Evolutionary conservation across 1,139 yeast species (phyloP), one percentile per base, ranked within the genome.

Genomic region (Debaryomyces subglobosus): DNA sequence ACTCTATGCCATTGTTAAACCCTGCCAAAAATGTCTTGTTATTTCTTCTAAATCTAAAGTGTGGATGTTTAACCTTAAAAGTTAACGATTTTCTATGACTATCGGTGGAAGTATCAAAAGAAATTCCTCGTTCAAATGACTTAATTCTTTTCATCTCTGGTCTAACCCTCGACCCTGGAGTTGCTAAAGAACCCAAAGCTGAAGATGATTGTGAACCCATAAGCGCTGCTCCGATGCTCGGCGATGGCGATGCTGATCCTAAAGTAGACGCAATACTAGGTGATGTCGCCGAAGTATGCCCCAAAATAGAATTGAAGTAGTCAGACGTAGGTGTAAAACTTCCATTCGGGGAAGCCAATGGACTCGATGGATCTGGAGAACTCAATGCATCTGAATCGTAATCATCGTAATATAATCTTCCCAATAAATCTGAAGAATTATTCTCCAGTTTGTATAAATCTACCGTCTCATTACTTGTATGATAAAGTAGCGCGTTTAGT

Each of bases 21-120:
- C 89, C 90, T 23, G 84, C 76, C 48, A 86, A 66, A 52, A 81
- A 79, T 3, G 90, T 83, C 54, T 88, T 77, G 49, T 85, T 82
- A 49, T 80, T 77, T 39, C 88, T 68, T 44, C 80, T 68, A 56
- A 76, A 84, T 45, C 67, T 68, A 64, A 80, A 86, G 27, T 76
- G 79, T 12, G 77, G 75, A 56, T 84, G 88, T 55, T 80, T 82
- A 20, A 78, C 76, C 51, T 82, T 79, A 48, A 81, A 62, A 0
- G 86, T 81, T 50, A 79, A 64, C 10, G 84, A 74, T 62, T 70
- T 65, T 56, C 74, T 67, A 59, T 74, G 64, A 45, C 71, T 63
- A 61, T 78, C 58, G 5, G 59, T 54, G 1, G 67, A 56, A 6
- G 85, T 80, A 56, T 83, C 86, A 55, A 83, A 83, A 5, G 85